A percentile compares a stretch with the other conserved stretches of the same genome.
These are phyloP conservation scores for Mycena capillaripes DNA, from an alignment of 768 basidiomycete genomes.

Conservation along the genomic window DNA sequence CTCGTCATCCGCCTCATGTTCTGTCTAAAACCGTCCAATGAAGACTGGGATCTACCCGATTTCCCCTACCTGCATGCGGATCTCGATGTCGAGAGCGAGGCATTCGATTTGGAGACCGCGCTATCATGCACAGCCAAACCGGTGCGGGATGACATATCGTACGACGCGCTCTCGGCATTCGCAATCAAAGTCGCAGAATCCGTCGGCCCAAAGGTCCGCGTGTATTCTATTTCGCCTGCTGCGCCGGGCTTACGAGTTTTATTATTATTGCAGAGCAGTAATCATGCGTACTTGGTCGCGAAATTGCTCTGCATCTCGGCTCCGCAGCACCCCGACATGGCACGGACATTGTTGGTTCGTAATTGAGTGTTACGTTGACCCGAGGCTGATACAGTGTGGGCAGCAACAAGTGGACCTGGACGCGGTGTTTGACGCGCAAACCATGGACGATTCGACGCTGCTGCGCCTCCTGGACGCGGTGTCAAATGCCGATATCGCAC, in stretches of 20 bases:
- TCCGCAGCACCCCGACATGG: conserved; percentile 75
- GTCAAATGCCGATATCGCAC: conserved; percentile 75
- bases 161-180: conserved; percentile 67
- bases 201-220: conserved; percentile 69
- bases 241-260: conserved; percentile 4
- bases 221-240: not conserved
- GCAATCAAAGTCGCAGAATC: conserved; percentile 68
- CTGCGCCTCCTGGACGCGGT: conserved; percentile 73
- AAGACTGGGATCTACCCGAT: conserved; percentile 84
- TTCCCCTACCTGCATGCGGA: conserved; percentile 82
- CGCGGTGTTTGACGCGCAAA: conserved; percentile 66
- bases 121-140: conserved; percentile 69
- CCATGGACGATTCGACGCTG: conserved; percentile 68
- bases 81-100: conserved; percentile 59
- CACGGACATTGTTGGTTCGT: conserved; percentile 59
- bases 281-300: conserved; percentile 73
- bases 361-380: not conserved
- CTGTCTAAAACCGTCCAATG: conserved; percentile 81
- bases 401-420: conserved; percentile 73
- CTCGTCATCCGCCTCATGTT: conserved; percentile 82
- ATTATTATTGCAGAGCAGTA: conserved; percentile 54
- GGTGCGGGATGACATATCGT: conserved; percentile 67
- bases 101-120: conserved; percentile 71
- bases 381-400: conserved; percentile 1
- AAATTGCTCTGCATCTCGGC: conserved; percentile 75